Evolutionary conservation across 116 monocot species (phyloP), one percentile per base, ranked within the genome.

Genomic region (Dioscorea cayenensis): DNA sequence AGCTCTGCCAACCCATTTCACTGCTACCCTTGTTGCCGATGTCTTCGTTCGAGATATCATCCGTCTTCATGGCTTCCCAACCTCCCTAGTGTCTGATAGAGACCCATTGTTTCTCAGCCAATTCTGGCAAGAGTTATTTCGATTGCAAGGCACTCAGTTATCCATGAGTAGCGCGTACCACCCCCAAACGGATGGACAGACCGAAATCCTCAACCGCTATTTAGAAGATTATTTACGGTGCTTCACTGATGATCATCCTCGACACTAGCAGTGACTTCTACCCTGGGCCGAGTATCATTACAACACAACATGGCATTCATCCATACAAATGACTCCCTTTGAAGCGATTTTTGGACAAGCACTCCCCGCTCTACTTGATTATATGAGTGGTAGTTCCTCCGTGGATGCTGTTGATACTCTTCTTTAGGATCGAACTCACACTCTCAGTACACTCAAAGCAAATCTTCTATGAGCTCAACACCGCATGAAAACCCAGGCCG

Each of bases 141-240:
- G n/a, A n/a, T n/a, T n/a, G n/a, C n/a, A n/a, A n/a, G n/a, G n/a
- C n/a, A n/a, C n/a, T n/a, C n/a, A n/a, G 18, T 48, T 69, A n/a
- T 1, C 4, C 11, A 38, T 25, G 20, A 69, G 68, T 28, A 35
- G 38, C 3, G 14, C 68, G 8, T 76, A 69, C 35, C 69, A 76
- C 36, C 68, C 69, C 11, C 63, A 68, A 27, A 61, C 43, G 22
- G 76, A 76, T 61, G 68, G 36, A 0, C 51, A 65, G 35, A n/a
- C 65, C 11, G 65, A 72, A 20, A 37, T 25, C 2, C 13, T 55
- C 9, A 55, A 55, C 16, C 3, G 55, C 4, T 55, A n/a, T 55
- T 55, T 55, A 11, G 55, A 55, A 16, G 19, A 3, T 1, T 55
- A 29, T 23, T 51, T 71, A 4, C 20, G 69, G n/a, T 69, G 58